Base-by-base conservation (phyloP, 1,139 yeast species). In the Pichia sp. region DNA sequence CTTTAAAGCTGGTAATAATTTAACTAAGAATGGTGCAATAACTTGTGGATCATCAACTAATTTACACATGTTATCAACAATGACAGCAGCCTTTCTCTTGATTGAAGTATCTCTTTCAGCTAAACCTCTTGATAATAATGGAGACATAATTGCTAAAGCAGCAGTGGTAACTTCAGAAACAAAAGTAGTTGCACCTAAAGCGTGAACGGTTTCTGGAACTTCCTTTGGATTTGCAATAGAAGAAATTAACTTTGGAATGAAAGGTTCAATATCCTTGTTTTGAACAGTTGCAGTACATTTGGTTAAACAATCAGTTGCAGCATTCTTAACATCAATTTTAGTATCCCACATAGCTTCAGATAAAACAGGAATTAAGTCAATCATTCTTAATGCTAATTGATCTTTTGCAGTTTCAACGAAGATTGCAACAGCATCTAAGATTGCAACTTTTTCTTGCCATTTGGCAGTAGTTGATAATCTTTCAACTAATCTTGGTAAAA, bases 321-420 rank as follows among this genome's bases (percentile, higher is more conserved):
- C 96, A 67, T 81, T 84, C 86, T 93, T 93, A 73, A 93, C 98
- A 72, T 93, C 98, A 75, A 83, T 81, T 84, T 93, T 93, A 77
- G 99, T 93, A 76, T 93, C 99, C 99, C 99, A 93, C 98, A 93
- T 93, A 67, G 97, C 88, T 80, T 93, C 99, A 64, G 99, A 93
- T 70, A 93, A 80, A 63, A 87, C 95, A 74, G 99, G 99, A 69
- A 93, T 91, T 75, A 93, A 84, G 80, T 93, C 98, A 69, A 98
- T 96, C 98, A 93, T 91, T 82, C 98, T 89, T 71, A 93, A 82
- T 66, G 99, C 96, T 67, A 93, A 79, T 81, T 91, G 99, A 67
- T 77, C 89, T 75, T 91, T 93, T 66, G 99, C 96, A 65, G 90
- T 81, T 73, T 89, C 96, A 68, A 93, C 99, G 69, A 93, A 81